A percentile compares a stretch with the other conserved stretches of the same genome.
phyloP scores from a whole-genome alignment of 2,329 filamentous ascomycete species.

The Escovopsis sp. region DNA sequence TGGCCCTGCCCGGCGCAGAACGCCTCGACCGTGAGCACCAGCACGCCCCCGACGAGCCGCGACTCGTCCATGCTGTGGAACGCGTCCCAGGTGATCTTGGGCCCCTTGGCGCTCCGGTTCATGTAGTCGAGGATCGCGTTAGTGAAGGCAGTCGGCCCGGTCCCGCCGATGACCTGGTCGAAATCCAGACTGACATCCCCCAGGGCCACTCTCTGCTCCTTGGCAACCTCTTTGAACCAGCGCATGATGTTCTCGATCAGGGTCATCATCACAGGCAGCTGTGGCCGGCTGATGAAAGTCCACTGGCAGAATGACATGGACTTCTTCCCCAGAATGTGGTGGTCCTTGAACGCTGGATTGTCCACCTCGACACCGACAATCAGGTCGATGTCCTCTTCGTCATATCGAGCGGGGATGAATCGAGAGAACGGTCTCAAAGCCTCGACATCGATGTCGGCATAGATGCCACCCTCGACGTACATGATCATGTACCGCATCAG shows the following conservation, averaged over 20 bases:
- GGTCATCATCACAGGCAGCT: slow-evolving; percentile 51
- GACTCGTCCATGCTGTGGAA: slow-evolving; percentile 56
- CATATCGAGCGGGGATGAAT: slow-evolving; percentile 36
- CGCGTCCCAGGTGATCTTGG: slow-evolving; percentile 40
- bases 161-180: slow-evolving; percentile 59
- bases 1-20: slow-evolving; percentile 62
- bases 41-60: slow-evolving; percentile 46
- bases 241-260: slow-evolving; percentile 54
- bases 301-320: slow-evolving; percentile 60
- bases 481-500: slow-evolving; percentile 57
- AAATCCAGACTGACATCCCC: slow-evolving; percentile 52
- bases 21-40: slow-evolving; percentile 56
- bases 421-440: slow-evolving; percentile 20
- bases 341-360: slow-evolving; percentile 47
- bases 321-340: slow-evolving; percentile 52
- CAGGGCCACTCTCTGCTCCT: slow-evolving; percentile 42
- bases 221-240: slow-evolving; percentile 47
- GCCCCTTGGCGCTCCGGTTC: slow-evolving; percentile 26
- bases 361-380: slow-evolving; percentile 59
- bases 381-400: slow-evolving; percentile 52
- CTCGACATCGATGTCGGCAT: slow-evolving; percentile 35
- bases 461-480: slow-evolving; percentile 63
- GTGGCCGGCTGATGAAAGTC: slow-evolving; percentile 58
- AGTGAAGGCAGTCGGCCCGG: slow-evolving; percentile 57
- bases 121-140: slow-evolving; percentile 50